Percentiles rank a stretch among this genome's conserved stretches.
Evolutionary conservation across 257 asterid species (phyloP).

Genomic region (Solanum tacnaense): DNA sequence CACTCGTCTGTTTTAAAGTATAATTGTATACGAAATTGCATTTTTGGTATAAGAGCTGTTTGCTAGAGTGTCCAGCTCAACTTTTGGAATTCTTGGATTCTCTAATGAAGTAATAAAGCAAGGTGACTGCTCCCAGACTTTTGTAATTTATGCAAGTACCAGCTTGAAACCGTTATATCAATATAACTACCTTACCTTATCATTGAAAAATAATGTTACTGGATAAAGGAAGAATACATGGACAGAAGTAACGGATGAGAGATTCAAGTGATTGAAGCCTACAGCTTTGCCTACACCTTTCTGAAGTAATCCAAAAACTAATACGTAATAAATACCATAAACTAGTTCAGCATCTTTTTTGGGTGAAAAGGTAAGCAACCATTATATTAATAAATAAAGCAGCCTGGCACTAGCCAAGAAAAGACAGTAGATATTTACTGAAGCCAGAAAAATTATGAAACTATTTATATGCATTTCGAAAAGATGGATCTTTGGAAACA

Average conservation of each 20-base stretch:
- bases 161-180: neutral
- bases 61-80: neutral
- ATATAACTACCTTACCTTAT: neutral
- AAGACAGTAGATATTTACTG: neutral
- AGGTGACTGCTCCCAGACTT: neutral
- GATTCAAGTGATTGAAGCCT: neutral
- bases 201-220: neutral
- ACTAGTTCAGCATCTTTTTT: neutral
- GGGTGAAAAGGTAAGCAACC: neutral
- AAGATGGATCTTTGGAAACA: neutral
- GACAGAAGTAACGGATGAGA: slow-evolving; percentile 1
- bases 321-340: neutral
- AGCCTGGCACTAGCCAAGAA: neutral
- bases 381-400: neutral
- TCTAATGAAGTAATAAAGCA: neutral
- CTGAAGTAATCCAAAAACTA: neutral
- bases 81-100: neutral
- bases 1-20: neutral
- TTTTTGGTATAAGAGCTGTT: neutral
- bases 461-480: neutral
- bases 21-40: neutral
- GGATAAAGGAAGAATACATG: neutral
- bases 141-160: neutral
- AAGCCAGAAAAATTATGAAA: neutral
- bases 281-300: neutral